Conservation (phyloP, 768 basidiomycete species). For the Crucibulum laeve region DNA sequence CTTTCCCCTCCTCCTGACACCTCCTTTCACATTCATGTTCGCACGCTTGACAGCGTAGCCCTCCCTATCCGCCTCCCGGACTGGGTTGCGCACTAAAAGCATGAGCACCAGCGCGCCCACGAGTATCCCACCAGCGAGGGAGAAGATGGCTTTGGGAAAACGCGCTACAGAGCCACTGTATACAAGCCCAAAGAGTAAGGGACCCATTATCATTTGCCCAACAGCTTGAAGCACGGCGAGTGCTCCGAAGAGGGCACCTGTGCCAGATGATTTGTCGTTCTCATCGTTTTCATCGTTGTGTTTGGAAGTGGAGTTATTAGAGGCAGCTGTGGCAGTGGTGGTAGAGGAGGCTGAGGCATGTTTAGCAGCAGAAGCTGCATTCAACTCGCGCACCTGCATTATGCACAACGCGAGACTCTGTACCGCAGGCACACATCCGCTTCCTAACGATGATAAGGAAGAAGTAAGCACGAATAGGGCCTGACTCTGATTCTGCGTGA, state of each 20-base stretch:
- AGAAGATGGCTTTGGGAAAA: slow-evolving; percentile 71
- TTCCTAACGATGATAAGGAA: slow-evolving; percentile 56
- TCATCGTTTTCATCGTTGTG: slow-evolving; percentile 12
- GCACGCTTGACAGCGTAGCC: slow-evolving; percentile 3
- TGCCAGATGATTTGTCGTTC: slow-evolving; percentile 20
- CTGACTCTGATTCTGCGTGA: slow-evolving; percentile 24
- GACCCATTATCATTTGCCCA: slow-evolving; percentile 65
- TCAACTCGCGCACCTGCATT: slow-evolving; percentile 36
- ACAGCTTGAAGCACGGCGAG: slow-evolving; percentile 67
- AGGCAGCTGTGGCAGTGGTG: no score
- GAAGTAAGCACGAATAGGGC: slow-evolving; percentile 59
- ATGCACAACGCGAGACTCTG: slow-evolving; percentile 73
- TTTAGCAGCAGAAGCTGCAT: slow-evolving; percentile 15
- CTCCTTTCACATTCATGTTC: slow-evolving; percentile 5
- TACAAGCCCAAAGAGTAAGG: slow-evolving; percentile 67
- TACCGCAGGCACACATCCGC: slow-evolving; percentile 62
- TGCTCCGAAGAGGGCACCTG: slow-evolving; percentile 67
- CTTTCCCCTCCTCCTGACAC: slow-evolving; percentile 10
- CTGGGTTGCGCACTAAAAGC: slow-evolving; percentile 37
- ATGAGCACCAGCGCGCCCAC: slow-evolving; percentile 29
- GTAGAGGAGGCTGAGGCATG: no score
- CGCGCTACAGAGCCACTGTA: slow-evolving; percentile 66
- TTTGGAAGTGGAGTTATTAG: no score
- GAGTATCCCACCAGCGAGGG: slow-evolving; percentile 47
- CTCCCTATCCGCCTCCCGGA: slow-evolving; percentile 16